Conservation (phyloP, 1,139 yeast species). For the Debaryomyces psychrophilus region DNA sequence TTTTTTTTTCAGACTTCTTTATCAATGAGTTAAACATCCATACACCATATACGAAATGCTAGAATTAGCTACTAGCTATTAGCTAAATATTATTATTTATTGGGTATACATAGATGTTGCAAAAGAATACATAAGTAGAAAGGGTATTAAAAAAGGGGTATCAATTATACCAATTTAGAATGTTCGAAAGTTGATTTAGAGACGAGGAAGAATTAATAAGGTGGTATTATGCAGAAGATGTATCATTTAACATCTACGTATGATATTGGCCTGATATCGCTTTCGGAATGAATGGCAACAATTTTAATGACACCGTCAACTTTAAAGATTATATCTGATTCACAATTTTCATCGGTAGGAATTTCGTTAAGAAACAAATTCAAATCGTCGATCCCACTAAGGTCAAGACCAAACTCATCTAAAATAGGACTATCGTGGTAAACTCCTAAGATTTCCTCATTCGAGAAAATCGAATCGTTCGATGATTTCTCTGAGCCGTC, state of each 20-base stretch:
- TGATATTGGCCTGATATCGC: background rate
- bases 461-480: slow-evolving; percentile 27
- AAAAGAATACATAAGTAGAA: background rate
- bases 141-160: background rate
- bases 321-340: slow-evolving; percentile 19
- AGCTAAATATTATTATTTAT: background rate
- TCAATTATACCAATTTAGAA: background rate
- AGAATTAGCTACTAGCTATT: background rate
- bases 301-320: slow-evolving; percentile 30
- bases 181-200: background rate
- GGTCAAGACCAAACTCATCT: slow-evolving; percentile 18
- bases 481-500: slow-evolving; percentile 12
- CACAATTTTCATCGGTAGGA: slow-evolving; percentile 20
- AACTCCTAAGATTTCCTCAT: slow-evolving; percentile 10
- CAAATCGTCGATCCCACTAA: slow-evolving; percentile 22
- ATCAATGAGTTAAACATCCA: background rate
- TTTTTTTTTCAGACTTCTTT: background rate
- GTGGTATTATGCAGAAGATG: background rate
- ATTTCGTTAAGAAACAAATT: slow-evolving; percentile 25
- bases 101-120: background rate
- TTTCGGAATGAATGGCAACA: slow-evolving; percentile 21
- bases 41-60: background rate
- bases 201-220: background rate
- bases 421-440: slow-evolving; percentile 3
- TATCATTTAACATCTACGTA: background rate